phyloP scores from a whole-genome alignment of 2,329 filamentous ascomycete species.

The Ascochyta lentis region DNA sequence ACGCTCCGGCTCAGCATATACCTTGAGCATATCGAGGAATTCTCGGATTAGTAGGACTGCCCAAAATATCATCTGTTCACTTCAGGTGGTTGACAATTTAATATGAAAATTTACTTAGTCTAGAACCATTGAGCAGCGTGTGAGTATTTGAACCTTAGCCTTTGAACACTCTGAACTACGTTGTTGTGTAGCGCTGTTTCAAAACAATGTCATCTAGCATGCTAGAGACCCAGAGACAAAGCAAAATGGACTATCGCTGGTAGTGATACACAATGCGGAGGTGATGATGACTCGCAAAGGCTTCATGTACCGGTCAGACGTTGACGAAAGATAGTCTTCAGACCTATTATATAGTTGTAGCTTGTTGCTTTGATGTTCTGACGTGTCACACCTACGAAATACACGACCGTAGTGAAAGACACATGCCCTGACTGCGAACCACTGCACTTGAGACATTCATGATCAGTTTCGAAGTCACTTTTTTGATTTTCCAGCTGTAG shows the following conservation, averaged over 20 bases:
- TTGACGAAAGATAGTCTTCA: not conserved
- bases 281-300: not conserved
- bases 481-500: not conserved
- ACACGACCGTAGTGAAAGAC: not conserved
- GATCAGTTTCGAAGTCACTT: not conserved
- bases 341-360: not conserved
- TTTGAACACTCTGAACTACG: not conserved
- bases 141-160: too few species aligned
- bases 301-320: not conserved
- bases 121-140: not conserved
- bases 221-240: not conserved
- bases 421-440: not conserved
- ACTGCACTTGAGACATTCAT: not conserved
- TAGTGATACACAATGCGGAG: not conserved
- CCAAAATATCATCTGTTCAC: not conserved
- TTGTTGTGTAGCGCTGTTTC: not conserved
- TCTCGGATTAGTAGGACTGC: not conserved
- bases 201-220: not conserved
- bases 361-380: not conserved
- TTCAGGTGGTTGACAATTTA: not conserved
- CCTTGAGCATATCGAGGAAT: not conserved
- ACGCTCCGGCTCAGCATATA: not conserved
- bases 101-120: not conserved
- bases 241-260: not conserved
- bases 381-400: not conserved